Evolutionary conservation across 164 flowering plant species (phyloP), one percentile per base, ranked within the genome.

Genomic region (Dillenia suffruticosa): DNA sequence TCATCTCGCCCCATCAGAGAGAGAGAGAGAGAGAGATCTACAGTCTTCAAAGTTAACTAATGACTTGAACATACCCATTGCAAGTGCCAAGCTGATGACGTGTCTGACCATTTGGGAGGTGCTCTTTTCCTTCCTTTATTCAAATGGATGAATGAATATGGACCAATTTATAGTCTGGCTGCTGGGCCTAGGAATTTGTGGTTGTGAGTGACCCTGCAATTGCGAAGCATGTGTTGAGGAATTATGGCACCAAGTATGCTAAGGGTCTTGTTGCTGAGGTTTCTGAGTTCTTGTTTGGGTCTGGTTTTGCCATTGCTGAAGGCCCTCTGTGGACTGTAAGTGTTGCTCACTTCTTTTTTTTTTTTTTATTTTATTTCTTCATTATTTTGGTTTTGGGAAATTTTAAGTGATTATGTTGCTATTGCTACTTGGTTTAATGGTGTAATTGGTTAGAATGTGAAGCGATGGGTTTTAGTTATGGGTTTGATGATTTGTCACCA

Each of bases 231-330:
- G 91, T 93, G 16, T 64, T 93, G 64, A 81, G 85, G 66, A 86
- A 82, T 64, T 93, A 90, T 57, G 94, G 94, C 0, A 61, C 64
- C 22, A 86, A 76, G 73, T 89, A 90, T 63, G 83, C 80, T 5
- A 93, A 93, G 68, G 98, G 97, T 2, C 86, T 90, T 45, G 96
- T 90, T 7, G 64, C 94, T 56, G 97, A 90, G 79, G 97, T 90
- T 46, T 88, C 97, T 8, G 97, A 93, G 72, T 93, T 90, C 67
- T 69, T 93, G 61, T 90, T 93, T 47, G 96, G 98, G 1, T 87
- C 94, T 11, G 97, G 97, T 1, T 86, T 93, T 19, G 97, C 98
- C 69, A 90, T 93, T 70, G 97, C 97, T 14, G 96, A 93, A 71
- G 98, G 94, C 49, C 70, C 80, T 1, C 89, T 90, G 57, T 93